phyloP scores from a whole-genome alignment of 345 rosid species.

The Acer yangbiense region DNA sequence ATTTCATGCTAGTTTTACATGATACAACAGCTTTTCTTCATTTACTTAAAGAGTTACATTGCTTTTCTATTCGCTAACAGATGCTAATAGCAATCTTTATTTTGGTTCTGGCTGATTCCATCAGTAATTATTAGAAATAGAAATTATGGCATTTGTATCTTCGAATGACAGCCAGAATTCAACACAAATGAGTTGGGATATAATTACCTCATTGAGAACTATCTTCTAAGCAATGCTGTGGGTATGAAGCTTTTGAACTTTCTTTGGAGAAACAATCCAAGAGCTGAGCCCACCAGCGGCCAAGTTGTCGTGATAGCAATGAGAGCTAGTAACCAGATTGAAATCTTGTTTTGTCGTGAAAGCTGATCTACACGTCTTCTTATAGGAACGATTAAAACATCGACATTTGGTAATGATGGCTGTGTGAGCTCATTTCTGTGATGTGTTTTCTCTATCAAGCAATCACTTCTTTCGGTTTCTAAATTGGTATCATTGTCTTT shows the following conservation, averaged over 20 bases:
- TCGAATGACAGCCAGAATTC: background rate
- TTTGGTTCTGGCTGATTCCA: background rate
- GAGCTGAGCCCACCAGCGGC: slow-evolving; percentile 47
- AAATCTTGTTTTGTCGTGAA: slow-evolving; percentile 28
- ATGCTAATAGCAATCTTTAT: background rate
- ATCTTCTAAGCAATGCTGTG: slow-evolving; percentile 23
- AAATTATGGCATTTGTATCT: background rate
- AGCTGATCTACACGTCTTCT: slow-evolving; percentile 32
- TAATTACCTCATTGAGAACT: background rate
- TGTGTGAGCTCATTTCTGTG: background rate
- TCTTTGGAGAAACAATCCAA: slow-evolving; percentile 34
- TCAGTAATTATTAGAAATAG: background rate
- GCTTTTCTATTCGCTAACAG: background rate
- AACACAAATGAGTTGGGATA: background rate
- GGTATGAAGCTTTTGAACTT: slow-evolving; percentile 29
- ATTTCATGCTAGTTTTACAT: background rate
- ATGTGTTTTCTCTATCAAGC: slow-evolving; percentile 4
- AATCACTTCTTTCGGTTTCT: slow-evolving; percentile 7
- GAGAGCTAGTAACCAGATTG: slow-evolving; percentile 43
- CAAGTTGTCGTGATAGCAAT: slow-evolving; percentile 42
- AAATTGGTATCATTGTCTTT: slow-evolving; percentile 17
- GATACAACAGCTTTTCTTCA: background rate
- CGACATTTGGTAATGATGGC: slow-evolving; percentile 18
- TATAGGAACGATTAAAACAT: slow-evolving; percentile 27
- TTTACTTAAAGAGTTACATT: background rate